Conservation (phyloP, 2,329 filamentous ascomycete species). For the Aspergillus terreus region DNA sequence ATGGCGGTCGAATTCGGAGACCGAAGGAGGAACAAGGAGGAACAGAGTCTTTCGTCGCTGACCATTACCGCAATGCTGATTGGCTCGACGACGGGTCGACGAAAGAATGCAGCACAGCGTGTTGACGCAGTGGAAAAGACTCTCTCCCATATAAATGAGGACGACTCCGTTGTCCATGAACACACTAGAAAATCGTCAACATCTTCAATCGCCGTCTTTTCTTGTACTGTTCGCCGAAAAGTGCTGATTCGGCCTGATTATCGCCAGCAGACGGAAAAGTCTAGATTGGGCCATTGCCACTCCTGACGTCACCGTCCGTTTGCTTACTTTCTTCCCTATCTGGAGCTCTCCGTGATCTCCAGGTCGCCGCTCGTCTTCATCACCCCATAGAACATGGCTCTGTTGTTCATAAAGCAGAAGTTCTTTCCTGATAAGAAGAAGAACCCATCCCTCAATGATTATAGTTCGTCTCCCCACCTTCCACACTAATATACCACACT, state of each 20-base stretch:
- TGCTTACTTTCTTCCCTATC: conserved; percentile 2
- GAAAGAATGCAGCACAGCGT: neutral
- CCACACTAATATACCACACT: neutral
- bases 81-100: neutral
- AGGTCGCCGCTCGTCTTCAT: neutral
- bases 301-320: conserved; percentile 9
- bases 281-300: conserved; percentile 4
- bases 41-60: conserved; percentile 1
- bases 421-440: conserved; percentile 27
- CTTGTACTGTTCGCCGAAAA: neutral
- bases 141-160: no score
- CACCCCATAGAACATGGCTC: conserved; percentile 25
- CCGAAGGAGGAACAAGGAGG: neutral
- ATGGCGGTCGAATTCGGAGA: neutral
- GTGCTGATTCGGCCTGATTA: neutral
- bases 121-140: no score
- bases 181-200: neutral
- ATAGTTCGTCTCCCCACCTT: neutral
- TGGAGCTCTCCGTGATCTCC: neutral
- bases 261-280: neutral
- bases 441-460: conserved; percentile 2
- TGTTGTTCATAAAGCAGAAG: conserved; percentile 37
- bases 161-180: neutral
- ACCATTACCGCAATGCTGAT: conserved; percentile 8
- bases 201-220: neutral